These are phyloP conservation scores for Russula emetica DNA, from an alignment of 768 basidiomycete species.

Conservation along the genomic window DNA sequence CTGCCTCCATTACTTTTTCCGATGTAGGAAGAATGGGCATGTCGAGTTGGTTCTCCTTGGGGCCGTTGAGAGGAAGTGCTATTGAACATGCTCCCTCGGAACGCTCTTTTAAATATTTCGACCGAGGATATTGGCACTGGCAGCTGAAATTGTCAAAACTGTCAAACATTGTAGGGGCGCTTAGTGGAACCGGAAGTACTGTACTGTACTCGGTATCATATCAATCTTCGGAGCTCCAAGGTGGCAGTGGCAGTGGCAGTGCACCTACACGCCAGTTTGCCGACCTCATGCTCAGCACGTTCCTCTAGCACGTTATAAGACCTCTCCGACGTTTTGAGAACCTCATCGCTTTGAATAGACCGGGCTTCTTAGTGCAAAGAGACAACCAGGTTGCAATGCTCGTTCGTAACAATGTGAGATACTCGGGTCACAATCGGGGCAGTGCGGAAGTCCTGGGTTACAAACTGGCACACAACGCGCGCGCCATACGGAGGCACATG, in stretches of 20 bases:
- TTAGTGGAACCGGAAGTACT: neutral
- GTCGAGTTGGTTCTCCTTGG: neutral
- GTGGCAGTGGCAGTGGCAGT: too few species aligned
- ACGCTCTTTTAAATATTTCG: neutral
- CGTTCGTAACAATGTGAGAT: neutral
- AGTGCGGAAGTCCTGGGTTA: neutral
- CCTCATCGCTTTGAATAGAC: neutral
- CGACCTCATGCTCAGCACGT: neutral
- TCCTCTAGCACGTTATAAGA: neutral
- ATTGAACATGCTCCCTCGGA: neutral
- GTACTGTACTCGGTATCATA: too few species aligned
- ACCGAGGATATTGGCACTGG: too few species aligned
- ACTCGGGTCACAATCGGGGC: neutral
- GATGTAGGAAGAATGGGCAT: neutral
- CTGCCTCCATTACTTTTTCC: neutral
- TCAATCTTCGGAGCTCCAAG: neutral
- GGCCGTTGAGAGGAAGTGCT: neutral
- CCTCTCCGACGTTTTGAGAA: too few species aligned
- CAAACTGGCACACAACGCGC: neutral
- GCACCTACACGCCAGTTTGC: neutral
- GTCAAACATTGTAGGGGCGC: constrained; percentile 2
- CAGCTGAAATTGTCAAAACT: neutral
- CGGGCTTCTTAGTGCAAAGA: neutral
- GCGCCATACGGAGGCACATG: neutral
- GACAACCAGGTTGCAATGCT: neutral